Base-by-base conservation (phyloP, 2,329 filamentous ascomycete genomes). In the Pseudogymnoascus sp. region DNA sequence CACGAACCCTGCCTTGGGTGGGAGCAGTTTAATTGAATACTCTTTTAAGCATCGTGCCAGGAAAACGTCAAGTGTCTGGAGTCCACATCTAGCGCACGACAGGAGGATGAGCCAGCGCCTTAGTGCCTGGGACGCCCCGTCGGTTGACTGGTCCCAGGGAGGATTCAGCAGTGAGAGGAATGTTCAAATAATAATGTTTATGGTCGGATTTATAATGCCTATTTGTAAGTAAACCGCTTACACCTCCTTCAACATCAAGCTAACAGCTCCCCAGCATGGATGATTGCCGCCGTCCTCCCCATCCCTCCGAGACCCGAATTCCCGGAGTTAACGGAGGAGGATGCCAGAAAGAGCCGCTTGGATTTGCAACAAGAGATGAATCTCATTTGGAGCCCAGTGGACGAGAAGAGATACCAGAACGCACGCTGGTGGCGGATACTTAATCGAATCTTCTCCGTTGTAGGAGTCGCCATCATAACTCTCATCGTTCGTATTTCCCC, bases 131-230 rank as follows among this genome's bases (percentile, higher is more conserved):
- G 83, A 86, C 63, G 85, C 90, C 1, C 90, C 90, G 1, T 86
- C 85, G 1, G 75, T 88, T 20, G 83, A 85, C 63, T 88, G 86
- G 74, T 81, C 81, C 2, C 83, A 85, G 38, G 82, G 81, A 35
- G 79, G 81, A 14, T 69, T 83, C 3, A 79, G 88, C 64, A 86
- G 85, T 58, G 81, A 82, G 64, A 82, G 88, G 64, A 92, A 92
- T 69, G 75, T 85, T 54, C 91, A 95, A 72, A 81, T 93, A 30
- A 77, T 88, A 59, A 76, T 90, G 57, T 95, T 95, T 74, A 83
- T 86, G 61, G 41, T 87, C 54, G 91, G 91, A 22, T 95, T 95
- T 69, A 76, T 93, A 54, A 84, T 91, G 69, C 91, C 90, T 5
- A 80, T 91, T 63, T 79, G 85, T 88, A 75, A 74, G 83, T 73